phyloP scores from a whole-genome alignment of 305 asterid genomes.

The Fraxinus ornus region DNA sequence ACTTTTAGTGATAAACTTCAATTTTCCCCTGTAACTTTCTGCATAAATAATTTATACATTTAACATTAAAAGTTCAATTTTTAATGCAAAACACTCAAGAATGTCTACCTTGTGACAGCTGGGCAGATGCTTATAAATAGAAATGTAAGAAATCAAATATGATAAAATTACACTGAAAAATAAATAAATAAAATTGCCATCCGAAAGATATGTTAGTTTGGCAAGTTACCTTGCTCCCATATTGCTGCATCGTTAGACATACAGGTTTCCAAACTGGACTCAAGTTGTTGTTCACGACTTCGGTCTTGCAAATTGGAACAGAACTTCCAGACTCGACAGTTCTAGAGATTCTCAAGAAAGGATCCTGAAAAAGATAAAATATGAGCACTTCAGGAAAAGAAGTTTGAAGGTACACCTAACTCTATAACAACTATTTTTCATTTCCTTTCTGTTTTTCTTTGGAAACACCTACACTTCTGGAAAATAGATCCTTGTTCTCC shows the following conservation, averaged over 20 bases:
- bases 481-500: constrained; percentile 69
- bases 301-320: constrained; percentile 75
- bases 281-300: constrained; percentile 79
- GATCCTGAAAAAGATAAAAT: constrained; percentile 55
- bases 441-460: background rate
- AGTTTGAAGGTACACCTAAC: constrained; percentile 13
- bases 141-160: background rate
- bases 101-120: background rate
- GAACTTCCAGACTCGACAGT: constrained; percentile 52
- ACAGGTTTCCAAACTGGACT: constrained; percentile 68
- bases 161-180: background rate
- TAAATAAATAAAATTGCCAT: no score
- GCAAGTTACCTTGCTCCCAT: constrained; percentile 51
- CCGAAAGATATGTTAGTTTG: background rate
- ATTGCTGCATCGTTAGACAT: constrained; percentile 63
- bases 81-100: constrained; percentile 11
- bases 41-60: background rate
- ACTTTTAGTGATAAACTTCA: background rate
- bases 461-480: constrained; percentile 60
- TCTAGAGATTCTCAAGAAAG: constrained; percentile 80
- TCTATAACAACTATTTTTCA: background rate
- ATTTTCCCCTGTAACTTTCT: background rate
- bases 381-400: constrained; percentile 8
- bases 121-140: background rate
- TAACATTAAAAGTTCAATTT: background rate